Base-by-base conservation (phyloP, 345 rosid species). In the Microthlaspi erraticum region DNA sequence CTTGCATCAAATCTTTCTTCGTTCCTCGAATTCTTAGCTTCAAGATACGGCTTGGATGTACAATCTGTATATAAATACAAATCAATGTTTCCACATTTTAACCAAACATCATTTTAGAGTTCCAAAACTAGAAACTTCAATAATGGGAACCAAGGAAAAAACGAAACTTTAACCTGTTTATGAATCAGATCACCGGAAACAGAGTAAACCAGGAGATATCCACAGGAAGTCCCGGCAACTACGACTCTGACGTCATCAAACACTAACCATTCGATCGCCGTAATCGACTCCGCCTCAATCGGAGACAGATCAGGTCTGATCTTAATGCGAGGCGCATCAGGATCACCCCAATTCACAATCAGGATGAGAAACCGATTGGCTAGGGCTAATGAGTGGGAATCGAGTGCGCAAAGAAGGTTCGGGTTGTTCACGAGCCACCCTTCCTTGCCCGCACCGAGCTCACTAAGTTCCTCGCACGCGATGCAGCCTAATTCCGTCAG, bases 291-390 rank as follows among this genome's bases (percentile, higher is more conserved):
- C 4, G 93, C 73, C 65, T 87, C 88, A 64, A 88, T 89, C 0
- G 99, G 95, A 64, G 93, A 91, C 19, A 91, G 72, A 11, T 91
- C 89, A 64, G 96, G 96, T 10, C 91, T 91, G 85, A 94, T 89
- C 86, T 88, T 91, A 78, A 87, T 54, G 10, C 86, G 82, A n/a
- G 80, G 83, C 19, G 75, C 82, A 44, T 81, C 82, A 18, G 81
- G 79, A 44, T 87, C 90, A 68, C 86, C 83, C 97, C 99, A 91
- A 16, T 81, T 81, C 45, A 84, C 77, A 46, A 94, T 65, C 74
- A 91, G 46, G 17, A 91, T 73, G 48, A 84, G 58, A 66, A 32
- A 78, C 12, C 83, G 81, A 73, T 83, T 84, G 63, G 97, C 90
- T 67, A 91, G 66, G 66, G 97, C 92, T 60, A 91, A 34, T 33